A percentile compares a stretch with the other conserved stretches of the same genome.
Conservation (phyloP, 73 alveolate species). For the Paramecium octaurelia region DNA sequence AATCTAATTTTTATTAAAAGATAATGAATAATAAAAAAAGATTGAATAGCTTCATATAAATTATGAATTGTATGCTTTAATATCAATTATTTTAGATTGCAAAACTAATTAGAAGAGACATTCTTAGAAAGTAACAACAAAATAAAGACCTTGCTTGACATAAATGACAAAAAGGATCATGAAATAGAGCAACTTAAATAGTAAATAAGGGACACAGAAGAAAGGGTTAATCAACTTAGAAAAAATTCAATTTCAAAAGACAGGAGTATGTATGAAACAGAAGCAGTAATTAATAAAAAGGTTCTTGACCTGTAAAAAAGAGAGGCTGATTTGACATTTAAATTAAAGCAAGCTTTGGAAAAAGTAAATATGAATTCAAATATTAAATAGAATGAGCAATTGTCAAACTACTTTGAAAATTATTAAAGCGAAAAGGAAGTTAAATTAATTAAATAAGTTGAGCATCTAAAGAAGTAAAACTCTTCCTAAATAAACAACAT, state of each 20-base stretch:
- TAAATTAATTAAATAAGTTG: background rate
- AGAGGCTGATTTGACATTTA: background rate
- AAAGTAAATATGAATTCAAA: background rate
- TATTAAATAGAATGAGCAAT: background rate
- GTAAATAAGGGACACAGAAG: background rate
- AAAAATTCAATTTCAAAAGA: background rate
- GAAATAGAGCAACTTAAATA: background rate
- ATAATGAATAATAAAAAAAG: background rate
- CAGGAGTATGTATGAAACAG: background rate
- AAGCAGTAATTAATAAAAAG: background rate
- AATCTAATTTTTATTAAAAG: background rate
- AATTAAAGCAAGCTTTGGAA: background rate
- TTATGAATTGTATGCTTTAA: background rate
- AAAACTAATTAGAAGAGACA: conserved; percentile 1
- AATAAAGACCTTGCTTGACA: background rate
- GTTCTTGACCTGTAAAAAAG: background rate
- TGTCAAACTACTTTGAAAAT: background rate
- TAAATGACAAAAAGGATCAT: conserved; percentile 9
- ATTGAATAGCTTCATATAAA: conserved; percentile 17
- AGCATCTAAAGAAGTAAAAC: background rate
- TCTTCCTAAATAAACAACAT: background rate
- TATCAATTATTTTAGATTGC: background rate
- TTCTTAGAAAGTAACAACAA: background rate
- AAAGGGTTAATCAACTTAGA: background rate
- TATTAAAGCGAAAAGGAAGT: conserved; percentile 13